Percentiles rank a stretch among this genome's conserved stretches.
phyloP scores from a whole-genome alignment of 2,329 filamentous ascomycete species.

The Tolypocladium inflatum region DNA sequence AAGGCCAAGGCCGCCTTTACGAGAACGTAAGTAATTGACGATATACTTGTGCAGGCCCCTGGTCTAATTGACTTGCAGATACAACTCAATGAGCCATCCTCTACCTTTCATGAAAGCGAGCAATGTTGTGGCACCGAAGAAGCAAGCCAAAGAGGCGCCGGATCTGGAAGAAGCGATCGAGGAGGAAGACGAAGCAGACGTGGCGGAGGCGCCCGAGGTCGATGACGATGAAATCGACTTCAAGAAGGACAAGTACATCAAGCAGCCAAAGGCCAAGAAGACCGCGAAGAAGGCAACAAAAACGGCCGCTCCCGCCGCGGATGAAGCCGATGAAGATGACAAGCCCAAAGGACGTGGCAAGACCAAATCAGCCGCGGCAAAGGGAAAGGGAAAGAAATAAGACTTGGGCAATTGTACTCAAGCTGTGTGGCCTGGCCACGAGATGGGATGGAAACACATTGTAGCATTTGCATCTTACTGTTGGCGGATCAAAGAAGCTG shows the following conservation, averaged over 20 bases:
- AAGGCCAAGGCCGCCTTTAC: constrained; percentile 89
- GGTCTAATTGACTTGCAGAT: constrained; percentile 37
- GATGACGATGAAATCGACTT: constrained; percentile 73
- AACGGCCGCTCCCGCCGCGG: constrained; percentile 32
- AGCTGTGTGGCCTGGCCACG: background rate
- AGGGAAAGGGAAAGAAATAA: constrained; percentile 35
- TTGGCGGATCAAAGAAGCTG: background rate
- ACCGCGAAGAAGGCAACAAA: constrained; percentile 32
- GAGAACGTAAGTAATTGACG: constrained; percentile 53
- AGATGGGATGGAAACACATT: background rate
- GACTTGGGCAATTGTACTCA: background rate
- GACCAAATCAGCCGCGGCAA: constrained; percentile 16
- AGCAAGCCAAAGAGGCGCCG: constrained; percentile 64
- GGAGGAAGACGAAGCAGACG: constrained; percentile 71
- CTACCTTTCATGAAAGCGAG: constrained; percentile 94
- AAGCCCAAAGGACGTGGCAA: constrained; percentile 40
- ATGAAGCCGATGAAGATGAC: constrained; percentile 34
- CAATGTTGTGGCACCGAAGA: constrained; percentile 63
- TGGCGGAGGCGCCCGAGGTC: constrained; percentile 45
- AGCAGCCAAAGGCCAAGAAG: constrained; percentile 69
- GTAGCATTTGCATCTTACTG: background rate
- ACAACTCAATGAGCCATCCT: constrained; percentile 80
- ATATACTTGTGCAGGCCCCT: background rate
- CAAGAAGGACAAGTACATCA: constrained; percentile 94
- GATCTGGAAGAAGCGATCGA: constrained; percentile 96